phyloP scores from a whole-genome alignment of 129 eudicot species.

The Dittrichia graveolens region DNA sequence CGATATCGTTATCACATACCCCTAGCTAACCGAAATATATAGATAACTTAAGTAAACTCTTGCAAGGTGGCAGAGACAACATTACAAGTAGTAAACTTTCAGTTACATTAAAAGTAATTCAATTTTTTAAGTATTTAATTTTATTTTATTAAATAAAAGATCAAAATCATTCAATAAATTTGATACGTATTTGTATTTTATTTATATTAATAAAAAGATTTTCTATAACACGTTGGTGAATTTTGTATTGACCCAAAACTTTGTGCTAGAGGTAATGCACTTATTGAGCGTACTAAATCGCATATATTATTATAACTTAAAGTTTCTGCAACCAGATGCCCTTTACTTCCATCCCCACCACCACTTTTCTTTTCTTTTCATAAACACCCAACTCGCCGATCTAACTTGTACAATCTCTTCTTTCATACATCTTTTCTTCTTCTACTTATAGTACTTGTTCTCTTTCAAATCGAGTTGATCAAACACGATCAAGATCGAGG shows the following conservation, averaged over 20 bases:
- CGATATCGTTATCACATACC: too few relatives aligned
- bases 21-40: too few relatives aligned
- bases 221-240: background rate
- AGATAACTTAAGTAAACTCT: too few relatives aligned
- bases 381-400: conserved; percentile 19
- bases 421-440: background rate
- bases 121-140: too few relatives aligned
- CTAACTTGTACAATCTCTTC: background rate
- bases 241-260: conserved; percentile 23
- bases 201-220: too few relatives aligned
- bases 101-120: too few relatives aligned
- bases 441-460: conserved; percentile 13
- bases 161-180: too few relatives aligned
- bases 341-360: conserved; percentile 39
- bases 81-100: too few relatives aligned
- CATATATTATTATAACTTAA: conserved; percentile 20
- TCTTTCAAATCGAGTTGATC: conserved; percentile 1
- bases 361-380: conserved; percentile 34
- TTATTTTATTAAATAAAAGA: too few relatives aligned
- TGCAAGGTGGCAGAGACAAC: too few relatives aligned
- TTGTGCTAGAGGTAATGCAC: conserved; percentile 33
- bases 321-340: conserved; percentile 7
- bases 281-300: conserved; percentile 19
- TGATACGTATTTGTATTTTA: too few relatives aligned
- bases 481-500: conserved; percentile 2